A percentile compares a stretch with the other conserved stretches of the same genome.
Conservation (phyloP, 805 yeast genomes). For the Kluyveromyces aestuarii region DNA sequence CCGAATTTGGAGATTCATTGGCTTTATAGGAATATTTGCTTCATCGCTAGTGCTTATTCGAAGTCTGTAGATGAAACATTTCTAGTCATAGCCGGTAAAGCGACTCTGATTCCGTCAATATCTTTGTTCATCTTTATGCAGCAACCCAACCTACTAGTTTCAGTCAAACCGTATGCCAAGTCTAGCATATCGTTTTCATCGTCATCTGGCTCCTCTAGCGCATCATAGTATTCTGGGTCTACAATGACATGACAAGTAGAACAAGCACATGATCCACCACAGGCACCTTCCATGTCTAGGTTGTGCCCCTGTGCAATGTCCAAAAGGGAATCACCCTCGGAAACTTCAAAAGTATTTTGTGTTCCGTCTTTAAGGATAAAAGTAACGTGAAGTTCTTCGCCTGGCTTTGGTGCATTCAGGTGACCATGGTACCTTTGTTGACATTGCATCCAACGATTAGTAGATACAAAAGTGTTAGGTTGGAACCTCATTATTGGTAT, state of each 20-base stretch:
- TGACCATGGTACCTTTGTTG: slow-evolving; percentile 59
- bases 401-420: slow-evolving; percentile 81
- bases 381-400: slow-evolving; percentile 82
- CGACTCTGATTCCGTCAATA: slow-evolving; percentile 87
- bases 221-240: slow-evolving; percentile 90
- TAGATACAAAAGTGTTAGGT: background rate
- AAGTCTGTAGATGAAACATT: slow-evolving; percentile 81
- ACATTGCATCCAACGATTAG: background rate
- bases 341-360: slow-evolving; percentile 73
- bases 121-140: slow-evolving; percentile 85
- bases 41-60: slow-evolving; percentile 24
- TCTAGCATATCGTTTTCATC: slow-evolving; percentile 99
- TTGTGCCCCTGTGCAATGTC: slow-evolving; percentile 94
- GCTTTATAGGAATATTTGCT: background rate
- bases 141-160: slow-evolving; percentile 93
- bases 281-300: slow-evolving; percentile 95
- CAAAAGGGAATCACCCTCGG: slow-evolving; percentile 83
- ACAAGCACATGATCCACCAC: slow-evolving; percentile 99
- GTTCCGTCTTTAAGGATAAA: slow-evolving; percentile 88
- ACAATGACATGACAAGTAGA: slow-evolving; percentile 96
- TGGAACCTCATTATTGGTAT: background rate
- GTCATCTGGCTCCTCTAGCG: slow-evolving; percentile 88
- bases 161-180: slow-evolving; percentile 93
- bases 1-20: background rate
- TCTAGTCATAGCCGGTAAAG: slow-evolving; percentile 95